Conservation (phyloP, 192 early-diverging fungal species). For the Backusella psychrophila region DNA sequence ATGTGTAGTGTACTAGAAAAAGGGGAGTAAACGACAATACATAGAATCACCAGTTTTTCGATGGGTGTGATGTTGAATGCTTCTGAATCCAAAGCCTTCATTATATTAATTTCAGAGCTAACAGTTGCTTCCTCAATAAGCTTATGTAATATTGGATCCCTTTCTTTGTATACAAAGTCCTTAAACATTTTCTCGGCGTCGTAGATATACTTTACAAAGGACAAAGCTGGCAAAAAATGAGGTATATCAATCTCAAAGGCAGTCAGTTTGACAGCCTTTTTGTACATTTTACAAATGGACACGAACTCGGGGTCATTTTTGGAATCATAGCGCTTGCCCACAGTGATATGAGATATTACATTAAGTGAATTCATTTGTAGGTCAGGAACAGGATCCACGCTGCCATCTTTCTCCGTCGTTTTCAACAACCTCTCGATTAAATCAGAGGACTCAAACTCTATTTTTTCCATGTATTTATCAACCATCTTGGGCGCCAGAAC, state of each 20-base stretch:
- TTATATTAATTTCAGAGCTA: background rate
- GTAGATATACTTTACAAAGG: background rate
- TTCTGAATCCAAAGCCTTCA: background rate
- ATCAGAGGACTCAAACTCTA: background rate
- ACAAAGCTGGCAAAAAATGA: background rate
- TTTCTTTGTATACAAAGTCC: background rate
- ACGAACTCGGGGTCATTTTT: background rate
- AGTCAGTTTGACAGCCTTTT: background rate
- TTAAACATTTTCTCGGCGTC: background rate
- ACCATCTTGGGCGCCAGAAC: conserved; percentile 4
- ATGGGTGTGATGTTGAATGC: background rate
- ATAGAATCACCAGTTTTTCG: background rate
- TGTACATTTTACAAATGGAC: no score
- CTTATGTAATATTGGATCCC: background rate
- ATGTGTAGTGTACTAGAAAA: background rate
- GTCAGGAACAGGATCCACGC: background rate
- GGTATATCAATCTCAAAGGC: background rate
- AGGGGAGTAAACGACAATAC: background rate
- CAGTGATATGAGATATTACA: background rate
- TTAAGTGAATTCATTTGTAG: background rate
- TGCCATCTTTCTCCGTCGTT: background rate
- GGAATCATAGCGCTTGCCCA: background rate
- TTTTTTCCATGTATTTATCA: background rate
- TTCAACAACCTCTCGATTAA: background rate
- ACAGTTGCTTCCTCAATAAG: background rate